Percentiles rank a stretch among this genome's conserved stretches.
These are phyloP conservation scores for Pyrus betulifolia DNA, from an alignment of 306 rosid genomes.

Conservation along the genomic window DNA sequence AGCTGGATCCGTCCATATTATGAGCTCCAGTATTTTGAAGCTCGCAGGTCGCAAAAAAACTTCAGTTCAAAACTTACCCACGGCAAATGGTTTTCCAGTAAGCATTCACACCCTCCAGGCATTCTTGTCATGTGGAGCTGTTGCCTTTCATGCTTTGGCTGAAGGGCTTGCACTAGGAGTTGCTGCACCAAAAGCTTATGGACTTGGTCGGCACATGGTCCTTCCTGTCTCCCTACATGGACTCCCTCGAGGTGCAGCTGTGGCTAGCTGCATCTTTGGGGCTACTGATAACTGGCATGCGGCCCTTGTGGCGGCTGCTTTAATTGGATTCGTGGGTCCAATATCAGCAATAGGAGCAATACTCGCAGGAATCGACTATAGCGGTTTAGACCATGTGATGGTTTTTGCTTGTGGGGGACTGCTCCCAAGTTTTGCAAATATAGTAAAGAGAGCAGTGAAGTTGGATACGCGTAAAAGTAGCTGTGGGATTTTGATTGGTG, in stretches of 20 bases:
- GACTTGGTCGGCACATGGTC: constrained; percentile 92
- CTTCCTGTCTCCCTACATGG: constrained; percentile 97
- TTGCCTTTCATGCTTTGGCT: constrained; percentile 85
- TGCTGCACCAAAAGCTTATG: constrained; percentile 99
- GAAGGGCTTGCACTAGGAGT: constrained; percentile 98
- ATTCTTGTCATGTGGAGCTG: constrained; percentile 81
- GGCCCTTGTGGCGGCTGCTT: constrained; percentile 79
- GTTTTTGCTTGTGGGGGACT: constrained; percentile 89
- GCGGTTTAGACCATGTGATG: constrained; percentile 92
- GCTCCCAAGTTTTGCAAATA: constrained; percentile 64
- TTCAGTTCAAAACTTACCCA: constrained; percentile 49
- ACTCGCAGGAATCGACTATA: constrained; percentile 87
- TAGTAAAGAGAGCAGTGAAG: constrained; percentile 59
- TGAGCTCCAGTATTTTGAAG: constrained; percentile 52
- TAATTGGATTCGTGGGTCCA: constrained; percentile 85
- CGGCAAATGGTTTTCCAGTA: constrained; percentile 40
- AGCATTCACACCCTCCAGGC: constrained; percentile 93
- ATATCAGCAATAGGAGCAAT: constrained; percentile 92
- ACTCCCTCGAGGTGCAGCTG: constrained; percentile 96
- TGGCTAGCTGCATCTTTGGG: constrained; percentile 93
- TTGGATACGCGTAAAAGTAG: constrained; percentile 65
- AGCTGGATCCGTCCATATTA: constrained; percentile 52
- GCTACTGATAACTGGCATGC: constrained; percentile 95
- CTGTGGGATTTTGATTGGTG: constrained; percentile 62
- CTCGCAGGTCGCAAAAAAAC: constrained; percentile 49